Evolutionary conservation across 495 filamentous ascomycete genomes (phyloP).

Genomic region (Bombardia bombarda): DNA sequence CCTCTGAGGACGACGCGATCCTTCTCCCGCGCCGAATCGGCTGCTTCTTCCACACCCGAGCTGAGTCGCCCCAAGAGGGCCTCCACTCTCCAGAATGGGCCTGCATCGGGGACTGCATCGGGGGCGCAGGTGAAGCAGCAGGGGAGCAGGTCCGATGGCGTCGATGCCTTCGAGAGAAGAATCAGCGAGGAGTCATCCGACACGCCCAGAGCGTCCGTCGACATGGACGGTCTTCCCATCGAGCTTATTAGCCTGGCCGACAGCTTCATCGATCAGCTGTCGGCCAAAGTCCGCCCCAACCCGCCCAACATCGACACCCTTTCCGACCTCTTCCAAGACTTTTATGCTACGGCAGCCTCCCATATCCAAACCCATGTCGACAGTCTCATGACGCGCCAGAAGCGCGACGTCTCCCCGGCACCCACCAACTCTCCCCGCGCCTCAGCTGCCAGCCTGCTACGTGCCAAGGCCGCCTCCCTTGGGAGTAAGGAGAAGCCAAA

Average conservation of each 20-base stretch:
- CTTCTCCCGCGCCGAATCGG: conserved; percentile 15
- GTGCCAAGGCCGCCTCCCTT: conserved; percentile 44
- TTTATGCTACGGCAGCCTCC: conserved; percentile 74
- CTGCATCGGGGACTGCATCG: conserved; percentile 23
- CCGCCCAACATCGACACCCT: conserved; percentile 80
- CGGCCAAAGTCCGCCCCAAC: conserved; percentile 75
- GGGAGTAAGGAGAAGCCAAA: conserved; percentile 42
- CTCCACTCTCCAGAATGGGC: conserved; percentile 52
- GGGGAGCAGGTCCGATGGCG: conserved; percentile 11
- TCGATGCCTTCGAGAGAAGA: conserved; percentile 45
- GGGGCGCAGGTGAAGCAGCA: conserved; percentile 14
- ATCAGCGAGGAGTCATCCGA: conserved; percentile 45
- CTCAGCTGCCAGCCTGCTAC: conserved; percentile 44
- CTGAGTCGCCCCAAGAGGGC: conserved; percentile 45
- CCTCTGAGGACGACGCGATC: conserved; percentile 20
- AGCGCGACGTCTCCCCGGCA: conserved; percentile 49
- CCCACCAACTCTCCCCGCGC: conserved; percentile 40
- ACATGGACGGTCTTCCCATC: conserved; percentile 82
- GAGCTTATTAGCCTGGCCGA: conserved; percentile 86
- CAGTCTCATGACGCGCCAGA: conserved; percentile 65
- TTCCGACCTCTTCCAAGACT: conserved; percentile 85
- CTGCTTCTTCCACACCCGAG: conserved; percentile 12
- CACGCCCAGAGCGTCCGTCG: conserved; percentile 47
- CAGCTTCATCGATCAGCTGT: conserved; percentile 88
- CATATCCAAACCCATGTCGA: conserved; percentile 87